phyloP scores from a whole-genome alignment of 139 green algal species.

The Deuterostichococcus epilithicus region DNA sequence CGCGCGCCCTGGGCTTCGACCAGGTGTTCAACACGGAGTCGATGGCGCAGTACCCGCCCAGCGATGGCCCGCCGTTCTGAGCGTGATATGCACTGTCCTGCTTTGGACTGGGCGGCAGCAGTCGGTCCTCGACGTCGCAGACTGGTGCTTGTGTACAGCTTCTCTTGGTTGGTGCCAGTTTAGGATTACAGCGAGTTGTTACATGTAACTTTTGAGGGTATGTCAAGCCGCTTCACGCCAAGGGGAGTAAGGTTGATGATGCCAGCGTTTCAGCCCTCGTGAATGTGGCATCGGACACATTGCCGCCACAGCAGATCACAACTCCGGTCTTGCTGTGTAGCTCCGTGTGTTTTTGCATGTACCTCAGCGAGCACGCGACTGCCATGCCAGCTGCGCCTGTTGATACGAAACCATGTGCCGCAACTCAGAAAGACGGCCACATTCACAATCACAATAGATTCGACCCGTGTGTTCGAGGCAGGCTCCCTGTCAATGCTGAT shows the following conservation, averaged over 20 bases:
- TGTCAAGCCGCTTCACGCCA: not conserved
- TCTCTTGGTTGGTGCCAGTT: too few species aligned
- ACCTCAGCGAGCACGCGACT: slow-evolving; percentile 42
- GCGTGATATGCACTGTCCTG: not conserved
- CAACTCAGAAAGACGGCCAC: not conserved
- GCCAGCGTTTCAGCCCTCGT: not conserved
- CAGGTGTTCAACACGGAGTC: not conserved
- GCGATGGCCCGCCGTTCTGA: not conserved
- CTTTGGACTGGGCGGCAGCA: not conserved
- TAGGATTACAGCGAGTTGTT: too few species aligned
- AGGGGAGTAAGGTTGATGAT: not conserved
- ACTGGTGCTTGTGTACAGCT: not conserved
- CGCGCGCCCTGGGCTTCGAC: not conserved
- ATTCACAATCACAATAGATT: not conserved
- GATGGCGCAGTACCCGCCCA: not conserved
- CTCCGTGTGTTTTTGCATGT: slow-evolving; percentile 2
- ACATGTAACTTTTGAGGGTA: not conserved
- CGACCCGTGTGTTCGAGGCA: not conserved
- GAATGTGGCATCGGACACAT: slow-evolving; percentile 33
- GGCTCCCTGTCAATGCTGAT: not conserved
- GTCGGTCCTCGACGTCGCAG: not conserved
- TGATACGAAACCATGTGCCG: not conserved
- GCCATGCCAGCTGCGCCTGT: slow-evolving; percentile 48
- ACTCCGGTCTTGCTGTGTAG: slow-evolving; percentile 24
- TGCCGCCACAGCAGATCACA: slow-evolving; percentile 57